Conservation (phyloP, 129 eudicot species). For the Solidago caesia region DNA sequence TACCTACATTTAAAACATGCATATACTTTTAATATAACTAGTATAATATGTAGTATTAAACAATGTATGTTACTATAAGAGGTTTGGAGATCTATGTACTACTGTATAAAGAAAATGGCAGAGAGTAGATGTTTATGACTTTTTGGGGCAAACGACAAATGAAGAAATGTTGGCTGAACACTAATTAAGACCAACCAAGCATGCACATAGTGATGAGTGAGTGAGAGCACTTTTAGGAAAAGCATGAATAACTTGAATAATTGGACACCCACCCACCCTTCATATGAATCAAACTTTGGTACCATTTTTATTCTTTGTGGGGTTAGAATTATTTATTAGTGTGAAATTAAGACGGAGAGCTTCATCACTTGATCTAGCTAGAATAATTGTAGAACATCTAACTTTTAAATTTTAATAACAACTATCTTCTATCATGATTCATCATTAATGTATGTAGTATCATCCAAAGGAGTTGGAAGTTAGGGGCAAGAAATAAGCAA, state of each 20-base stretch:
- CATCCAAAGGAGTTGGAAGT: too few relatives aligned
- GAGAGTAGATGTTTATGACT: constrained; percentile 10
- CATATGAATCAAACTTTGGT: constrained; percentile 17
- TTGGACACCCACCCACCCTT: constrained; percentile 42
- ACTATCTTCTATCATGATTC: constrained; percentile 8
- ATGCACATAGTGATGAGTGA: constrained; percentile 49
- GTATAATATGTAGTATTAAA: background rate
- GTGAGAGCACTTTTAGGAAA: constrained; percentile 35
- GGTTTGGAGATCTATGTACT: too few relatives aligned
- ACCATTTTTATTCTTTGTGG: constrained; percentile 21
- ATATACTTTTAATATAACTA: background rate
- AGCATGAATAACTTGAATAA: constrained; percentile 40
- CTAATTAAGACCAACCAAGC: constrained; percentile 44
- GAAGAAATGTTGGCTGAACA: constrained; percentile 33
- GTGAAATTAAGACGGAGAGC: constrained; percentile 4
- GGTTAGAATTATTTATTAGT: constrained; percentile 12
- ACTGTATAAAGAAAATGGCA: background rate
- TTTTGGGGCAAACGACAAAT: constrained; percentile 27
- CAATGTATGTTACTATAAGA: too few relatives aligned
- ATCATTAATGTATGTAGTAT: background rate
- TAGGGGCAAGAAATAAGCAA: too few relatives aligned
- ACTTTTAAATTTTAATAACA: constrained; percentile 27
- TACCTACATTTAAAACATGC: background rate
- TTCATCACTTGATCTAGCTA: constrained; percentile 6
- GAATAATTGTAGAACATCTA: constrained; percentile 21